These are phyloP conservation scores for Wickerhamiella occidentalis DNA, from an alignment of 805 yeast species.

Conservation along the genomic window DNA sequence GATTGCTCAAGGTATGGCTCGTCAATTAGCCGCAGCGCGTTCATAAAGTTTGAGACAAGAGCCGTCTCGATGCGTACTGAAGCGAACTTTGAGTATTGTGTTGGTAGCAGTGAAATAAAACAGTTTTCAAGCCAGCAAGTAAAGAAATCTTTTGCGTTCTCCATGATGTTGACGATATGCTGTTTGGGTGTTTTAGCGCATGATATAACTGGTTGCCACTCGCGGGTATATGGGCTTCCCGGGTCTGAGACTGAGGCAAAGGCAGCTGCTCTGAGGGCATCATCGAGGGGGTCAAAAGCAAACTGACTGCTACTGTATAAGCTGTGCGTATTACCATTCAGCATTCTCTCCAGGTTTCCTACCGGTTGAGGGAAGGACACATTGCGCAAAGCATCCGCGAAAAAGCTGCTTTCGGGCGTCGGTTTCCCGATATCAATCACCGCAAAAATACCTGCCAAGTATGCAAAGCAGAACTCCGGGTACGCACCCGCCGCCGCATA, in stretches of 20 bases:
- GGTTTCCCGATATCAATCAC: neutral
- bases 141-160: neutral
- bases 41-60: neutral
- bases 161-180: neutral
- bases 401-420: neutral
- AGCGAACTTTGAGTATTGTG: neutral
- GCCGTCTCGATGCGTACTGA: neutral
- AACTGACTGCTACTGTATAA: neutral
- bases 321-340: neutral
- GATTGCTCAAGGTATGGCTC: neutral
- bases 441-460: neutral
- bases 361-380: neutral
- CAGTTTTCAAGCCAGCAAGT: neutral
- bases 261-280: conserved; percentile 1
- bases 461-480: conserved; percentile 3
- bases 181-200: neutral
- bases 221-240: neutral
- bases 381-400: neutral
- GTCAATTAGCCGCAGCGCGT: neutral
- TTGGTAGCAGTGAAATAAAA: neutral
- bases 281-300: neutral
- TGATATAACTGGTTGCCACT: neutral
- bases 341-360: neutral
- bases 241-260: conserved; percentile 1
- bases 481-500: neutral